phyloP scores from a whole-genome alignment of 1,139 yeast species.

The Hyphopichia khmerensis region DNA sequence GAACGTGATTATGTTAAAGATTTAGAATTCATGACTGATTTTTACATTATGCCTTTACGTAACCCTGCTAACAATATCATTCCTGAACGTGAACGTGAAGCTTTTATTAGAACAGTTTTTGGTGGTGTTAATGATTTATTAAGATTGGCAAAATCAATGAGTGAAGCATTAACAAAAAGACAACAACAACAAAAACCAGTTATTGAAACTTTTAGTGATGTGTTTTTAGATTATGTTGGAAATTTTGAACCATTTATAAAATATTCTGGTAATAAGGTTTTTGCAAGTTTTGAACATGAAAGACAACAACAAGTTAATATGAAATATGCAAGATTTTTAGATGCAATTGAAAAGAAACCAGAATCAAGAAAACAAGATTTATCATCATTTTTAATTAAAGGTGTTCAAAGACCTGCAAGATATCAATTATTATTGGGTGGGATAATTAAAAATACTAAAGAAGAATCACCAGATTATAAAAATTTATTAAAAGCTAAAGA shows the following conservation, averaged over 20 bases:
- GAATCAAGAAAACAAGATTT: conserved; percentile 90
- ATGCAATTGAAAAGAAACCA: conserved; percentile 84
- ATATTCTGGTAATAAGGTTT: conserved; percentile 94
- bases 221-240: conserved; percentile 79
- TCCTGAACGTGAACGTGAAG: conserved; percentile 85
- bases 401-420: conserved; percentile 94
- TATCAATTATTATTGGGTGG: conserved; percentile 85
- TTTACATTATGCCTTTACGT: conserved; percentile 88
- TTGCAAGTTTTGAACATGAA: conserved; percentile 94
- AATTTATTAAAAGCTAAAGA: conserved; percentile 73
- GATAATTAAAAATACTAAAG: conserved; percentile 76
- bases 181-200: conserved; percentile 84
- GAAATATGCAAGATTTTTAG: conserved; percentile 87
- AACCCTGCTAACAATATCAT: conserved; percentile 74
- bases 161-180: conserved; percentile 85
- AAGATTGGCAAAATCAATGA: conserved; percentile 76
- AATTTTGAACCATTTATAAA: conserved; percentile 88
- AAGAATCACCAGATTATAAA: conserved; percentile 71
- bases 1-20: conserved; percentile 96
- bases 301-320: conserved; percentile 90
- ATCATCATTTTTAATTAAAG: conserved; percentile 90
- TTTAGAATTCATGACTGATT: conserved; percentile 87
- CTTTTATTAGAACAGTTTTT: conserved; percentile 87
- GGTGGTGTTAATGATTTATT: conserved; percentile 87
- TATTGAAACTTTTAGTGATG: conserved; percentile 82